phyloP scores from a whole-genome alignment of 495 filamentous ascomycete species.

The Xylaria sp. region DNA sequence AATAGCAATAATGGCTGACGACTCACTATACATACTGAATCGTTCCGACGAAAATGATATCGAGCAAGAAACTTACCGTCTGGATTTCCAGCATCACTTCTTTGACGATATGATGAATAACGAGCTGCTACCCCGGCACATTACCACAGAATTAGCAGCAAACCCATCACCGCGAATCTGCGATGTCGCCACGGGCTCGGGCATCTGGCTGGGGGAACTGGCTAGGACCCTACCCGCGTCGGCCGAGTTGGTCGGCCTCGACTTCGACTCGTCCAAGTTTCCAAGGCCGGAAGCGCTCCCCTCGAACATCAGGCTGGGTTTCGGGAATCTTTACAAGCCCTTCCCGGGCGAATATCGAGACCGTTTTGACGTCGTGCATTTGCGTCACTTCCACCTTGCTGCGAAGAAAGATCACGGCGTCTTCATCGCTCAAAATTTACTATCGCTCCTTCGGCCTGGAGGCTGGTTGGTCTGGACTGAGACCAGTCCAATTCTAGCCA shows the following conservation, averaged over 20 bases:
- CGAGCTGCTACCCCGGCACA: conserved; percentile 9
- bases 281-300: background rate
- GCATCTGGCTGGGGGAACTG: conserved; percentile 12
- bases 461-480: conserved; percentile 21
- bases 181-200: conserved; percentile 5
- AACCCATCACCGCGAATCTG: background rate
- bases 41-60: background rate
- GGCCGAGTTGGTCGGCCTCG: conserved; percentile 18
- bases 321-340: background rate
- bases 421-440: background rate
- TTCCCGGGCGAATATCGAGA: background rate
- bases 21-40: conserved; percentile 13
- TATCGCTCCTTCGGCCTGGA: conserved; percentile 10
- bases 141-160: background rate
- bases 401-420: conserved; percentile 1
- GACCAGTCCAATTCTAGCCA: background rate
- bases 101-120: conserved; percentile 19
- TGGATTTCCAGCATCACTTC: conserved; percentile 12
- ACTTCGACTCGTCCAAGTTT: conserved; percentile 11
- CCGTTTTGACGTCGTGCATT: conserved; percentile 11
- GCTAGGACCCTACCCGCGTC: conserved; percentile 7
- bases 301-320: conserved; percentile 5
- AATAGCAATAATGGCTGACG: background rate
- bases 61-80: background rate
- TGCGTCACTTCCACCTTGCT: conserved; percentile 1